Evolutionary conservation across 139 green algal species (phyloP).

Genomic region (Chlorella sorokiniana): DNA sequence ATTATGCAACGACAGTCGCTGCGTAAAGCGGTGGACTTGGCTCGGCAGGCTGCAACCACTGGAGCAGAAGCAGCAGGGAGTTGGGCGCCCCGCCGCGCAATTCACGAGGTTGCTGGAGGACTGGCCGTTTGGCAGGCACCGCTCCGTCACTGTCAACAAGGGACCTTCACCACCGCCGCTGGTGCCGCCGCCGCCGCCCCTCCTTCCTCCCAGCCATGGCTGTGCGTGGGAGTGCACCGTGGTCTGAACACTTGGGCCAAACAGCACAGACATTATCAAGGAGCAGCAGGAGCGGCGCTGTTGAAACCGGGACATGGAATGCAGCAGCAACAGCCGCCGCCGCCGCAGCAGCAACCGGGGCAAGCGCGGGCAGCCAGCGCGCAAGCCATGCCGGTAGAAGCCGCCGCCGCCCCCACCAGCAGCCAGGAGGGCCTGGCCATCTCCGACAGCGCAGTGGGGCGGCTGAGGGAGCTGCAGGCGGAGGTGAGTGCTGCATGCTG

Average conservation of each 20-base stretch:
- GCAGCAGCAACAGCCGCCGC: not conserved
- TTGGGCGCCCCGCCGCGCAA: too few relatives aligned
- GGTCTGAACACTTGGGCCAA: not conserved
- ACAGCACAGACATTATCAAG: not conserved
- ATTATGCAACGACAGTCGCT: conserved; percentile 9
- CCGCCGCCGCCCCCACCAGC: not conserved
- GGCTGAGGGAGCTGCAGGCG: conserved; percentile 60
- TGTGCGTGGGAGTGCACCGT: not conserved
- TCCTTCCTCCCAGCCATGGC: not conserved
- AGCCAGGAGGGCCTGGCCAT: conserved; percentile 24
- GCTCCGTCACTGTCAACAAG: too few relatives aligned
- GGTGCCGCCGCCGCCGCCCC: conserved; percentile 7
- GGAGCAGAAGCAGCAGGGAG: too few relatives aligned
- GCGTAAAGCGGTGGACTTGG: not conserved
- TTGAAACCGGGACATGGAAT: not conserved
- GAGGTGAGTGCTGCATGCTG: conserved; percentile 5
- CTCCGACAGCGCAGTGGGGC: conserved; percentile 37
- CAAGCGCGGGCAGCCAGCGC: not conserved
- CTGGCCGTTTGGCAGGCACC: too few relatives aligned
- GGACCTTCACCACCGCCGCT: too few relatives aligned
- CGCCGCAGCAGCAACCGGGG: conserved; percentile 24
- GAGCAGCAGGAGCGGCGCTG: not conserved
- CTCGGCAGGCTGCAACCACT: too few relatives aligned
- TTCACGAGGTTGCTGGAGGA: too few relatives aligned
- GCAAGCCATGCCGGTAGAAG: conserved; percentile 6